Conservation (phyloP, 441 rosid genomes). For the Kokia cookei region DNA sequence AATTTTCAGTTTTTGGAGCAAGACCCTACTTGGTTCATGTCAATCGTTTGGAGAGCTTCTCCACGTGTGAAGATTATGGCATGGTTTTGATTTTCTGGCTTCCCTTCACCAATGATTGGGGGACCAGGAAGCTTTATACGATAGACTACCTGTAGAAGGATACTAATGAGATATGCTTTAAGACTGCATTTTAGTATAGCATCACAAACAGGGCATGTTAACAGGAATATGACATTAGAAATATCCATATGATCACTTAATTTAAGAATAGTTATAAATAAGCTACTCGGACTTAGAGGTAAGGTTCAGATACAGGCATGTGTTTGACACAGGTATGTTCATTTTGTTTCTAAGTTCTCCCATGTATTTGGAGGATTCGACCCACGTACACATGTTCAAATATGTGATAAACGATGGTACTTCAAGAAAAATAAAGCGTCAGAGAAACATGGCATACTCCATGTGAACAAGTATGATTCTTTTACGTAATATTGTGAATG, state of each 20-base stretch:
- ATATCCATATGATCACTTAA: not conserved
- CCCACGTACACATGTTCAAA: not conserved
- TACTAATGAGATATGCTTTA: not conserved
- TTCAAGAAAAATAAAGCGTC: not conserved
- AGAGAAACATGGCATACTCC: not conserved
- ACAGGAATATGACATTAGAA: not conserved
- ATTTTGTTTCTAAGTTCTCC: not conserved
- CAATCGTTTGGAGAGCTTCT: constrained; percentile 95
- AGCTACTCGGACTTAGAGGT: not conserved
- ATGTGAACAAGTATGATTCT: not conserved
- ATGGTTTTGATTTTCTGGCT: constrained; percentile 98
- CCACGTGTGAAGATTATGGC: constrained; percentile 94
- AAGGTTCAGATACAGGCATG: not conserved
- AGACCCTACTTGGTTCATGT: constrained; percentile 88
- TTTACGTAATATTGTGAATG: no score
- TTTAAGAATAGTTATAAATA: not conserved
- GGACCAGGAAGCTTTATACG: constrained; percentile 95
- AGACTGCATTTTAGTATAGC: not conserved
- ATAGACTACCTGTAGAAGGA: constrained; percentile 59
- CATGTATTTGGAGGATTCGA: not conserved
- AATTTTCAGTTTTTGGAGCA: constrained; percentile 8
- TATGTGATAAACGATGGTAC: not conserved
- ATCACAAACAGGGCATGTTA: not conserved
- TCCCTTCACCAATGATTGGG: constrained; percentile 97
- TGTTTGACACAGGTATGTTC: not conserved